phyloP scores from a whole-genome alignment of 805 yeast genomes.

The Ogataea nitratoaversa region DNA sequence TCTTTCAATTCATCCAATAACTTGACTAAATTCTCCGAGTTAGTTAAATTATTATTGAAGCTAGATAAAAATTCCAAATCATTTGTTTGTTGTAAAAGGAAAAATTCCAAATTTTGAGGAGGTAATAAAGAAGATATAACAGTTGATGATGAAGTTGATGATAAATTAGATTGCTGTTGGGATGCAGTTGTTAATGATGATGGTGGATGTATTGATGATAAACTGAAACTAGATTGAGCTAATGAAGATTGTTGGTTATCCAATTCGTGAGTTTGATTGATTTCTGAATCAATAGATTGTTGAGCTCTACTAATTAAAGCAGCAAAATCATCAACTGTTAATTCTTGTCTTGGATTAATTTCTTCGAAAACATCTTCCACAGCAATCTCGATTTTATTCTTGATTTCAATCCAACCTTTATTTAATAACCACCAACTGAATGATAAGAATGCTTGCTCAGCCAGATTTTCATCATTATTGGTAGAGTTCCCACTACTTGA shows the following conservation, averaged over 20 bases:
- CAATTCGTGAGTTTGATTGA: conserved; percentile 1
- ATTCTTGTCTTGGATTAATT: conserved; percentile 68
- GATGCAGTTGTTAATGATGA: conserved; percentile 2
- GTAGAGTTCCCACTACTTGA: conserved; percentile 9
- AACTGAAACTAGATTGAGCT: conserved; percentile 4
- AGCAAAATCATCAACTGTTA: conserved; percentile 60
- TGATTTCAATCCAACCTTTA: conserved; percentile 69
- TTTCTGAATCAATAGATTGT: conserved; percentile 18
- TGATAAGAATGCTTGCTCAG: conserved; percentile 80
- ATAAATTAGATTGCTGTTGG: conserved; percentile 2
- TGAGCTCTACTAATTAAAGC: conserved; percentile 37
- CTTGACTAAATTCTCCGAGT: conserved; percentile 25
- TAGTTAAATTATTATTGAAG: conserved; percentile 23
- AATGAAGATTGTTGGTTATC: not conserved
- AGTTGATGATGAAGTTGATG: conserved; percentile 8
- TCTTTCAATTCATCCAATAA: conserved; percentile 28
- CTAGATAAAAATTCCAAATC: conserved; percentile 36
- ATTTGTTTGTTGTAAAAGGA: conserved; percentile 50
- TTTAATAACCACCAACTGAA: conserved; percentile 93
- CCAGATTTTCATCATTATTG: conserved; percentile 38
- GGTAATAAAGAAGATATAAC: conserved; percentile 40
- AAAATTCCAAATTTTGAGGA: conserved; percentile 47
- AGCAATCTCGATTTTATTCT: conserved; percentile 46
- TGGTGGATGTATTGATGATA: not conserved
- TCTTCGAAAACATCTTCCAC: conserved; percentile 59